Percentiles rank a stretch among this genome's conserved stretches.
Conservation (phyloP, 2,329 filamentous ascomycete species). For the Verticillium dahliae region DNA sequence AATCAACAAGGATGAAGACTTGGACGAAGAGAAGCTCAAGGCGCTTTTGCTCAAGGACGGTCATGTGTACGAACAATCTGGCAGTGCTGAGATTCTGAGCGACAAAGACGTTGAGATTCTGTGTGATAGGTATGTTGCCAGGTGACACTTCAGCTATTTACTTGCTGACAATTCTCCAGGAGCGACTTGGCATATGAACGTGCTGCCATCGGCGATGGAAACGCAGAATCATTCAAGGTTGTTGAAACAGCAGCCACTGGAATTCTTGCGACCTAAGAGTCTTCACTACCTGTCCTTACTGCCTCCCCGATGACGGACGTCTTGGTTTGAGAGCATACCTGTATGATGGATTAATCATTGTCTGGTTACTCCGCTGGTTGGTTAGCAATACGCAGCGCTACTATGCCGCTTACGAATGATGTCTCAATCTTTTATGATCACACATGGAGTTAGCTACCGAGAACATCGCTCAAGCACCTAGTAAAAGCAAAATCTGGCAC, state of each 20-base stretch:
- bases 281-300: neutral
- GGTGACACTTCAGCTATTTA: neutral
- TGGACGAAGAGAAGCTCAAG: slow-evolving; percentile 56
- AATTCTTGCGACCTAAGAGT: slow-evolving; percentile 22
- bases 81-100: slow-evolving; percentile 61
- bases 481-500: too few relatives aligned
- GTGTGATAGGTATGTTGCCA: slow-evolving; percentile 55
- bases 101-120: slow-evolving; percentile 71
- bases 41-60: slow-evolving; percentile 67
- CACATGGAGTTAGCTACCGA: too few relatives aligned
- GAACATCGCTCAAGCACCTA: too few relatives aligned
- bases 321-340: neutral
- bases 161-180: slow-evolving; percentile 18
- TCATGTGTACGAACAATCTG: slow-evolving; percentile 50
- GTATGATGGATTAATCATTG: neutral
- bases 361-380: neutral
- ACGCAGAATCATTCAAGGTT: slow-evolving; percentile 64
- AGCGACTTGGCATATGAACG: slow-evolving; percentile 57
- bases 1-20: slow-evolving; percentile 38
- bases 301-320: neutral
- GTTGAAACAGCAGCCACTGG: slow-evolving; percentile 66
- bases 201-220: slow-evolving; percentile 73
- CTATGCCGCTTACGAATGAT: too few relatives aligned
- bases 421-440: too few relatives aligned
- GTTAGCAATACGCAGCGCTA: neutral